Evolutionary conservation across 352 stramenopile species (phyloP), one percentile per base, ranked within the genome.

Genomic region (Pythium rhizo-oryzae): DNA sequence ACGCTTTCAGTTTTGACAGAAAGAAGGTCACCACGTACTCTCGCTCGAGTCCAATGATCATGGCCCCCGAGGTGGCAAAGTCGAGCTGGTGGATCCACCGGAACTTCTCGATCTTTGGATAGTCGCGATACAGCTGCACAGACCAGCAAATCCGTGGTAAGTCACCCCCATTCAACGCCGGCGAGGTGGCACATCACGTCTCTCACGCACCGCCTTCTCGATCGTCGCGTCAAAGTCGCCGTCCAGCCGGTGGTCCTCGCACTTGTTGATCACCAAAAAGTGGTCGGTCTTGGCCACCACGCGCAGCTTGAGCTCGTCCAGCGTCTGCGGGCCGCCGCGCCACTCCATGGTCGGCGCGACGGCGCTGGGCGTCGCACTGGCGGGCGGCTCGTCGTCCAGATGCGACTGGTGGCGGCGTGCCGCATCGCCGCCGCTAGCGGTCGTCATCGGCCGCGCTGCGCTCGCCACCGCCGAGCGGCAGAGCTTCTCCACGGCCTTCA

Each of bases 61-160:
- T 74, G n/a, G 95, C 82, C 24, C 90, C 90, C 2, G 88, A 96
- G 18, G 90, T 97, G 6, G 90, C 82, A 75, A 96, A 97, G 72
- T 97, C 90, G 24, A 97, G 78, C 73, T 97, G 89, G 65, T 97
- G 90, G 64, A 97, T 92, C 90, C 88, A 96, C 24, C 88, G 86
- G 51, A 95, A 93, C 65, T 96, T 93, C 8, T 74, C 62, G 16
- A 93, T 77, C n/a, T 91, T 74, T 24, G 85, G 85, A 58, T 82
- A 93, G 57, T 94, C 80, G 9, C 87, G 76, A 46, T 83, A 66
- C 41, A 97, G 67, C 74, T 93, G 67, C 41, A 62, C 12, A 30
- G 2, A 47, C 21, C 41, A 47, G n/a, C n/a, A n/a, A n/a, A n/a
- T n/a, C n/a, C n/a, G n/a, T n/a, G n/a, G n/a, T n/a, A n/a, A n/a